Evolutionary conservation across 495 filamentous ascomycete genomes (phyloP).

Genomic region (Talaromyces borbonicus): DNA sequence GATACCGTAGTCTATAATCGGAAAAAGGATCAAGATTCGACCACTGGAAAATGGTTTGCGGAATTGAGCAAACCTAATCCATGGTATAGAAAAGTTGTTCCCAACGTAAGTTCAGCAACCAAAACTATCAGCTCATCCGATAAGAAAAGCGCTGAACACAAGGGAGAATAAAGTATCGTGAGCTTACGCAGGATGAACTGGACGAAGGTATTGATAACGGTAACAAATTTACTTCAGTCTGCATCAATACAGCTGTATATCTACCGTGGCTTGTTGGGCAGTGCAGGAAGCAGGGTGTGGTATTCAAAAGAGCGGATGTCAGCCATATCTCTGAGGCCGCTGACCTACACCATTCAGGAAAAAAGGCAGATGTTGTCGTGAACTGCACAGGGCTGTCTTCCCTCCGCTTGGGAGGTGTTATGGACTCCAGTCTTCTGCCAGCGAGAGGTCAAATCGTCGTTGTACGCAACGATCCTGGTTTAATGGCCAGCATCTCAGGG

Average conservation of each 20-base stretch:
- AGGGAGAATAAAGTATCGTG: constrained; percentile 47
- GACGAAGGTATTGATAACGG: constrained; percentile 54
- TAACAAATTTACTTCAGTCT: constrained; percentile 69
- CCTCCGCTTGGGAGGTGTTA: constrained; percentile 68
- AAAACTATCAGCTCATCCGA: not conserved
- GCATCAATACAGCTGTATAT: constrained; percentile 85
- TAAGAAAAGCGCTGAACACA: no score
- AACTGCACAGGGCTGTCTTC: constrained; percentile 83
- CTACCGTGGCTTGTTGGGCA: constrained; percentile 73
- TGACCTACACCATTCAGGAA: constrained; percentile 49
- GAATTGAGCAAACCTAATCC: constrained; percentile 59
- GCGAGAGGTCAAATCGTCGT: constrained; percentile 81
- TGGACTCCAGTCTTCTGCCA: constrained; percentile 64
- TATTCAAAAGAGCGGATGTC: constrained; percentile 50
- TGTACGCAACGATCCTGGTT: constrained; percentile 69
- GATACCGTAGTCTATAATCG: constrained; percentile 55
- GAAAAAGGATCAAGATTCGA: constrained; percentile 44
- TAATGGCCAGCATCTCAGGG: constrained; percentile 61
- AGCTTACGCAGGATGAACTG: constrained; percentile 45
- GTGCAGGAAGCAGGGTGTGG: constrained; percentile 59
- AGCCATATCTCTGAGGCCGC: constrained; percentile 66
- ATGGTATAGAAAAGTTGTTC: constrained; percentile 75
- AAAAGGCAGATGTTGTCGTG: constrained; percentile 59
- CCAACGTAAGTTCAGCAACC: constrained; percentile 43
- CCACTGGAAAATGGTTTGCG: constrained; percentile 44